phyloP scores from a whole-genome alignment of 352 stramenopile species.

The Pythium monospermum region DNA sequence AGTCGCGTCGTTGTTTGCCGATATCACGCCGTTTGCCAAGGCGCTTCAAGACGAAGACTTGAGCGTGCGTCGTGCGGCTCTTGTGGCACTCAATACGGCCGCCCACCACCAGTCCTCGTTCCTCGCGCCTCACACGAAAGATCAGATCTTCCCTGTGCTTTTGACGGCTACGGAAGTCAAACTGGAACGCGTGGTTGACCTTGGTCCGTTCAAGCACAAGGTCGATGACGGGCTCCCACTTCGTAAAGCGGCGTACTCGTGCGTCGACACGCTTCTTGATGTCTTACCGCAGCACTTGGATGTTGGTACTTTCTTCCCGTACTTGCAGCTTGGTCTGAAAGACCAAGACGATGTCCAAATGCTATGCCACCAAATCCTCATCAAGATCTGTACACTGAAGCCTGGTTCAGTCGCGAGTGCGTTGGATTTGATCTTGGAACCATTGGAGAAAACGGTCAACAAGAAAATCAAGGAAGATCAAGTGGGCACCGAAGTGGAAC shows the following conservation, averaged over 20 bases:
- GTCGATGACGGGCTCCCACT: constrained; percentile 88
- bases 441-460: constrained; percentile 94
- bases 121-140: constrained; percentile 69
- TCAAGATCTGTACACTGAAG: constrained; percentile 89
- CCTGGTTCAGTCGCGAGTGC: constrained; percentile 78
- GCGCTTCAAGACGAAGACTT: constrained; percentile 95
- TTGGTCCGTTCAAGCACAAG: constrained; percentile 99
- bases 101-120: constrained; percentile 92
- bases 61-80: constrained; percentile 90
- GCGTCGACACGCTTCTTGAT: constrained; percentile 95
- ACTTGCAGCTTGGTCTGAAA: constrained; percentile 88
- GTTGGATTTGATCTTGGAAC: constrained; percentile 88
- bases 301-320: constrained; percentile 89
- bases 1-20: constrained; percentile 43
- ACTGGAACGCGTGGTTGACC: constrained; percentile 95
- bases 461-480: constrained; percentile 95
- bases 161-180: constrained; percentile 91
- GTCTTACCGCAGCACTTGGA: constrained; percentile 91
- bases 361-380: constrained; percentile 95
- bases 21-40: constrained; percentile 89
- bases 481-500: constrained; percentile 94
- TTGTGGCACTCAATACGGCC: constrained; percentile 95
- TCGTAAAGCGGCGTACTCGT: constrained; percentile 91
- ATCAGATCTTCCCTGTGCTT: constrained; percentile 89
- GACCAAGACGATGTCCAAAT: constrained; percentile 97